phyloP scores from a whole-genome alignment of 1,284 basidiomycete species.

The Irpex sp. region DNA sequence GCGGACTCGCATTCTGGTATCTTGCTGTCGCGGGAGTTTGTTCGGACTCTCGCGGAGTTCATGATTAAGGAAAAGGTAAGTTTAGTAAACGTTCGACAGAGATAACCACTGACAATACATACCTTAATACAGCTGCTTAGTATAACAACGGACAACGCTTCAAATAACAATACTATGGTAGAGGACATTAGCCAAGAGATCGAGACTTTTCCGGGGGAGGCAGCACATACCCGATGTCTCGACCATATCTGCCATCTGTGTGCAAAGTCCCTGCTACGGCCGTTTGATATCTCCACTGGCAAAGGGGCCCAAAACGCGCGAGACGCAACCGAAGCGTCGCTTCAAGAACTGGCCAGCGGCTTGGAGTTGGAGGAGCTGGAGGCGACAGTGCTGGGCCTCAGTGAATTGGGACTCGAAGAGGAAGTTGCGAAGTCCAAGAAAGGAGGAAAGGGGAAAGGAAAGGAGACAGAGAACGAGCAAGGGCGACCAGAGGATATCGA shows the following conservation, averaged over 20 bases:
- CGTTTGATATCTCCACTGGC: constrained; percentile 12
- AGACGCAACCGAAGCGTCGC: not conserved
- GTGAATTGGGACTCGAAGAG: not conserved
- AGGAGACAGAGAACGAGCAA: too few species aligned
- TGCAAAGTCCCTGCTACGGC: constrained; percentile 16
- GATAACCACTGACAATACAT: not conserved
- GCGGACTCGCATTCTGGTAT: constrained; percentile 12
- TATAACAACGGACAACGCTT: constrained; percentile 26
- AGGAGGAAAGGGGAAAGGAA: too few species aligned
- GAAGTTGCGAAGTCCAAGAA: not conserved
- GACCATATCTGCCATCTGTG: constrained; percentile 28
- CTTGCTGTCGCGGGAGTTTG: constrained; percentile 18
- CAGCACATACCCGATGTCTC: constrained; percentile 27
- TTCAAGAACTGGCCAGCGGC: constrained; percentile 4
- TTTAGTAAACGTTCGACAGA: not conserved
- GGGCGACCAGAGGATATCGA: not conserved
- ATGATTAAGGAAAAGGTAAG: not conserved
- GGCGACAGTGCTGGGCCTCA: not conserved
- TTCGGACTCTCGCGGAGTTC: not conserved
- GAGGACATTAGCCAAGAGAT: constrained; percentile 19
- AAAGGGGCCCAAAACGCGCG: not conserved
- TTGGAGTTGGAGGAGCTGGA: constrained; percentile 3
- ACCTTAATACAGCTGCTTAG: constrained; percentile 18
- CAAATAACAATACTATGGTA: constrained; percentile 28
- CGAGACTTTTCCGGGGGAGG: constrained; percentile 13